A percentile compares a stretch with the other conserved stretches of the same genome.
Evolutionary conservation across 768 basidiomycete species (phyloP).

Genomic region (Rubroboletus satanas): DNA sequence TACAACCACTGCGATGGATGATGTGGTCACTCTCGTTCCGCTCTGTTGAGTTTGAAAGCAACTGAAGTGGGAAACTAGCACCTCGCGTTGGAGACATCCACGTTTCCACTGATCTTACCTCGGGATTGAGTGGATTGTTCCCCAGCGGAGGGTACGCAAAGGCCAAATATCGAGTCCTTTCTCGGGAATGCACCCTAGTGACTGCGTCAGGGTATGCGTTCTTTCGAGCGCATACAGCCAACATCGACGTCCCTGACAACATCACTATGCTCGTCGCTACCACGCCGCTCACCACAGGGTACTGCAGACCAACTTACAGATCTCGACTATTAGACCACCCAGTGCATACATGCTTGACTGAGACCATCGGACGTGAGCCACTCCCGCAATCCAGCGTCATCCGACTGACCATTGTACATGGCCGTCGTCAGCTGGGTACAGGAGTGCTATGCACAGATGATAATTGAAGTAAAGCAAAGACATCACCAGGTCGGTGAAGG

Average conservation of each 20-base stretch:
- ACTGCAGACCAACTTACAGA: not conserved
- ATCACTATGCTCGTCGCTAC: not conserved
- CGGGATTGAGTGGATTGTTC: too few relatives aligned
- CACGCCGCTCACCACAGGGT: not conserved
- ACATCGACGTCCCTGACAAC: too few relatives aligned
- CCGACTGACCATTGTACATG: not conserved
- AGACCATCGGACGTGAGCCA: slow-evolving; percentile 11
- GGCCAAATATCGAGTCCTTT: not conserved
- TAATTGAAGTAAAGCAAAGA: not conserved
- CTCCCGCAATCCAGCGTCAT: slow-evolving; percentile 5
- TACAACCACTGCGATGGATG: not conserved
- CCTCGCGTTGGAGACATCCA: not conserved
- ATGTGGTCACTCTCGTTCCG: not conserved
- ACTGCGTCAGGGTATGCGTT: too few relatives aligned
- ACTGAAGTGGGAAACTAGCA: not conserved
- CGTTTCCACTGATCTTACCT: not conserved
- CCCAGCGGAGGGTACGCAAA: not conserved
- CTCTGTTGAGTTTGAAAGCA: not conserved
- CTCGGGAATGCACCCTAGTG: not conserved
- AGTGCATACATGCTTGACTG: not conserved
- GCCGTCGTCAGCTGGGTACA: not conserved
- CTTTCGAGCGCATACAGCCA: slow-evolving; percentile 3
- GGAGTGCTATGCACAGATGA: slow-evolving; percentile 11
- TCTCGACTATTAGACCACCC: not conserved
- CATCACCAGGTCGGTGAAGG: not conserved